These are phyloP conservation scores for Globisporangium emineosum DNA, from an alignment of 352 stramenopile species.

Conservation along the genomic window DNA sequence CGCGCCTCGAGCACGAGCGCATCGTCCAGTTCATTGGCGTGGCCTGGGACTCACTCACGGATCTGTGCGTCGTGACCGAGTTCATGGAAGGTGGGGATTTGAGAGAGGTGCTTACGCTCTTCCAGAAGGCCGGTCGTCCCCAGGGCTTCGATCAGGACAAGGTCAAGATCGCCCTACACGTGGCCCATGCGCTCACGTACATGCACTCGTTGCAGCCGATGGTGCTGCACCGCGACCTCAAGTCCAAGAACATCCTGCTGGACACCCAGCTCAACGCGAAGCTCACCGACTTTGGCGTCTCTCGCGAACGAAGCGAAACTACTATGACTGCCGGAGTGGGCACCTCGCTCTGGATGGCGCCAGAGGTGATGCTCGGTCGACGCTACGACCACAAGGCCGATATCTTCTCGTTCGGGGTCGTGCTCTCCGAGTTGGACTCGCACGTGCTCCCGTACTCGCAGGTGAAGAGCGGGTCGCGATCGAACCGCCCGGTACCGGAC, in stretches of 20 bases:
- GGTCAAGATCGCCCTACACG: conserved; percentile 23
- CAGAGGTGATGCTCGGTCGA: conserved; percentile 32
- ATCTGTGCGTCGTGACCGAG: conserved; percentile 40
- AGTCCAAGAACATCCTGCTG: conserved; percentile 38
- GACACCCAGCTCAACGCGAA: conserved; percentile 34
- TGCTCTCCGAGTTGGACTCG: conserved; percentile 1
- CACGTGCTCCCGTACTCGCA: conserved; percentile 3
- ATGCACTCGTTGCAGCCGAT: conserved; percentile 31
- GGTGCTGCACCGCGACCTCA: conserved; percentile 24
- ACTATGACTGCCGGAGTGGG: conserved; percentile 19
- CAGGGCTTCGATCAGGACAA: conserved; percentile 41
- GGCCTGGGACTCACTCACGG: conserved; percentile 41
- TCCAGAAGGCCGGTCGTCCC: conserved; percentile 22
- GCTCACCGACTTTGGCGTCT: conserved; percentile 55
- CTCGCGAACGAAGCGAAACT: not conserved
- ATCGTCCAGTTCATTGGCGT: conserved; percentile 49
- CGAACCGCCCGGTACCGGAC: not conserved
- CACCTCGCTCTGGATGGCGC: conserved; percentile 43
- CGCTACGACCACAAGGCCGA: conserved; percentile 1
- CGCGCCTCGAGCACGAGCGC: conserved; percentile 31
- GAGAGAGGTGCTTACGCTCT: conserved; percentile 25
- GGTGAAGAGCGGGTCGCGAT: not conserved
- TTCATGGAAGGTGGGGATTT: conserved; percentile 48
- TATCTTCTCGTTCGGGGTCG: not conserved
- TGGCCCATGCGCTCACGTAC: conserved; percentile 35